Percentiles rank a stretch among this genome's conserved stretches.
phyloP scores from a whole-genome alignment of 1,284 basidiomycete genomes.

The Sporisorium graminicola region DNA sequence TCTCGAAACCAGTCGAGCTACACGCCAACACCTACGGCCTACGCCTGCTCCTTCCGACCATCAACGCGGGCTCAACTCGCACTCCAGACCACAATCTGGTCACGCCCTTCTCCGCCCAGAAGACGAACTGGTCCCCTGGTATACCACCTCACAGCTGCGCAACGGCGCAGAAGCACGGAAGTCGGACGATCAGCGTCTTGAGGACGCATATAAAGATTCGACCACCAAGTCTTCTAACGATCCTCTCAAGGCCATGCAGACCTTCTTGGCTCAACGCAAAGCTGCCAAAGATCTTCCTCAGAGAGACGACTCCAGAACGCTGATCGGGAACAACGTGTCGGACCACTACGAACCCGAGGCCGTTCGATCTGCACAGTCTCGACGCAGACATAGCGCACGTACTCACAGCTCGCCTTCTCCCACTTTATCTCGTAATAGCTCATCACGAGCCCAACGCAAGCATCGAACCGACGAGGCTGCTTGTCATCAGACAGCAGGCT shows the following conservation, averaged over 20 bases:
- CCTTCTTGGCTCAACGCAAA: conserved; percentile 37
- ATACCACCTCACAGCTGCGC: conserved; percentile 37
- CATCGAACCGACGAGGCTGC: neutral
- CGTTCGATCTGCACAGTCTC: conserved; percentile 26
- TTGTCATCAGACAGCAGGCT: neutral
- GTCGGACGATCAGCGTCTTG: conserved; percentile 50
- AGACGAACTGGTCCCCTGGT: conserved; percentile 63
- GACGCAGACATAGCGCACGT: conserved; percentile 2
- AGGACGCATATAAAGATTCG: conserved; percentile 54
- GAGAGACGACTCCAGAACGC: neutral
- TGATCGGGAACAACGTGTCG: neutral
- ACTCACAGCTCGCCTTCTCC: neutral
- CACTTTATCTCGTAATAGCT: neutral
- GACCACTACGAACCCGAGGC: conserved; percentile 48
- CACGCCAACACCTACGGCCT: neutral
- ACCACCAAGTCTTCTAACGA: conserved; percentile 54
- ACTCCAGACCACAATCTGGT: conserved; percentile 4
- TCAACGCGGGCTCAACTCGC: neutral
- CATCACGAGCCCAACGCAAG: neutral
- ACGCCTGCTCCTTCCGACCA: neutral
- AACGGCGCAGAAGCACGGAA: conserved; percentile 52
- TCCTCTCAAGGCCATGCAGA: conserved; percentile 56
- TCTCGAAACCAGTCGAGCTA: neutral
- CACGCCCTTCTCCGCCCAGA: conserved; percentile 27
- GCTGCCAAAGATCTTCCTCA: conserved; percentile 10